A percentile compares a stretch with the other conserved stretches of the same genome.
phyloP scores from a whole-genome alignment of 2,329 filamentous ascomycete genomes.

The Nemania diffusa region DNA sequence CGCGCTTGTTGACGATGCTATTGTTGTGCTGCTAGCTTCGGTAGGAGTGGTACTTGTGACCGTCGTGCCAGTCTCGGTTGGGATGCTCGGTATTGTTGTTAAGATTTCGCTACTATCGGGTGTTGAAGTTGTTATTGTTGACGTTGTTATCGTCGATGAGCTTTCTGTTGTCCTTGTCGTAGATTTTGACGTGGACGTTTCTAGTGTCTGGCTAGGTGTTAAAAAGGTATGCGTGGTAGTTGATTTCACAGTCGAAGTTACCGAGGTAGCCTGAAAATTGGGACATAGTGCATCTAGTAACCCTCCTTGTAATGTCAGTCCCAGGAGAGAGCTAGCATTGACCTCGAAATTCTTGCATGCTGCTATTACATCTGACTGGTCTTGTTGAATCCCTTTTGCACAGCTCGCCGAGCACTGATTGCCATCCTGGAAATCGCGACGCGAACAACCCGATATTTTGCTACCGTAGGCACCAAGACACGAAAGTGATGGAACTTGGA shows the following conservation, averaged over 20 bases:
- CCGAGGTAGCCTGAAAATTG: conserved; percentile 37
- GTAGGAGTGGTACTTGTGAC: conserved; percentile 16
- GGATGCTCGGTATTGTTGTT: conserved; percentile 8
- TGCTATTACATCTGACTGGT: conserved; percentile 32
- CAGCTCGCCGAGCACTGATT: conserved; percentile 43
- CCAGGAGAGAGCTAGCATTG: conserved; percentile 41
- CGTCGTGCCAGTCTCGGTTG: conserved; percentile 21
- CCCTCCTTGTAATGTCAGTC: conserved; percentile 41
- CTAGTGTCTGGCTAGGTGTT: conserved; percentile 32
- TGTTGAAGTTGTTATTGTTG: conserved; percentile 20
- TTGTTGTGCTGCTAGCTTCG: neutral
- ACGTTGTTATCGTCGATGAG: conserved; percentile 13
- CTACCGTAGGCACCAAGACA: conserved; percentile 44
- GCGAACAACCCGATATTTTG: conserved; percentile 42
- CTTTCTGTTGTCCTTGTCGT: conserved; percentile 24
- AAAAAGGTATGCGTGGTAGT: conserved; percentile 37
- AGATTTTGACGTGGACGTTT: conserved; percentile 25
- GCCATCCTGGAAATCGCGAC: conserved; percentile 41
- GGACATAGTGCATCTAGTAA: conserved; percentile 44
- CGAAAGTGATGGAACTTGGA: conserved; percentile 40
- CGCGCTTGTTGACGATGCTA: conserved; percentile 9
- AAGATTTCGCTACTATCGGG: conserved; percentile 10
- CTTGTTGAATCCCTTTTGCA: conserved; percentile 41
- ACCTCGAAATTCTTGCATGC: conserved; percentile 41
- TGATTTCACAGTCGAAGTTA: conserved; percentile 39